These are phyloP conservation scores for Vanilla planifolia DNA, from an alignment of 106 monocot genomes.

Conservation along the genomic window DNA sequence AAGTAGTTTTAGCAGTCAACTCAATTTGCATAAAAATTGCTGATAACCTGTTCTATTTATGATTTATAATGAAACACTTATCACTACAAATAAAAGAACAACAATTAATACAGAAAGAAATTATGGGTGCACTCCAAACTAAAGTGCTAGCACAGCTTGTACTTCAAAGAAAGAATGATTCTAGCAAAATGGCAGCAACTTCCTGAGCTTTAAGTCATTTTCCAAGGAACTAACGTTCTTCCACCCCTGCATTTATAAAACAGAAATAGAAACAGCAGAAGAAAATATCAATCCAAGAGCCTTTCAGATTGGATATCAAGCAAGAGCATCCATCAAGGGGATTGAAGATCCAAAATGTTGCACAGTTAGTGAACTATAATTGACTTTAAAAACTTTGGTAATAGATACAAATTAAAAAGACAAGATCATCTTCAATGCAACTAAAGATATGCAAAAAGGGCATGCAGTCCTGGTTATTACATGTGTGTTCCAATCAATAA, in stretches of 20 bases:
- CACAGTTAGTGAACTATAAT: no score
- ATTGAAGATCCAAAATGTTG: no score
- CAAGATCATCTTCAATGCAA: no score
- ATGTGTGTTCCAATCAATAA: slow-evolving; percentile 69
- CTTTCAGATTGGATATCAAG: no score
- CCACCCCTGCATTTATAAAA: not conserved
- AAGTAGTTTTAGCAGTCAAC: no score
- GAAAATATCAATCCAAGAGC: no score
- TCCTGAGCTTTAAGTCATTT: not conserved
- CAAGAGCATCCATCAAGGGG: no score
- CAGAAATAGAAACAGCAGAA: not conserved
- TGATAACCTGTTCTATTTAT: not conserved
- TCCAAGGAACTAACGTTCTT: not conserved
- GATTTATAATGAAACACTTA: not conserved
- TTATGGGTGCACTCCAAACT: not conserved
- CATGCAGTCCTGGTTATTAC: slow-evolving; percentile 25
- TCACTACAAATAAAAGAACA: not conserved
- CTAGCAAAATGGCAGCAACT: no score
- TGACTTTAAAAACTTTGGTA: no score
- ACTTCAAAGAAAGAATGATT: no score
- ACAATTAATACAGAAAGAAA: not conserved
- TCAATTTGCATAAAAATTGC: no score
- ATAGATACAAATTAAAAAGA: no score
- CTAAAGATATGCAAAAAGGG: not conserved
- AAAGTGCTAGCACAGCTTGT: not conserved